Conservation (phyloP, 805 yeast genomes). For the Metschnikowia gruessii region DNA sequence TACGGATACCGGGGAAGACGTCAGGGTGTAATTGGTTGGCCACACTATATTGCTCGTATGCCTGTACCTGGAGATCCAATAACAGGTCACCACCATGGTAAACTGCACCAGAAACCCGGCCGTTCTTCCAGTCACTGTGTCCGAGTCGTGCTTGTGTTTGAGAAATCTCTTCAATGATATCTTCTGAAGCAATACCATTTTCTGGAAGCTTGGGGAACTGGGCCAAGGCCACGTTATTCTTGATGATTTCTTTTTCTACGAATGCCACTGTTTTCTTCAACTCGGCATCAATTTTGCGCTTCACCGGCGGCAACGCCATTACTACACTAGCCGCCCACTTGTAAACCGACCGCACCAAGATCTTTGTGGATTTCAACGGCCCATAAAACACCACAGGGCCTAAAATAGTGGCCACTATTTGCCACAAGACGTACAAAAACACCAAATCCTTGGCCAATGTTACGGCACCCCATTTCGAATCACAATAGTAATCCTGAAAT, state of each 20-base stretch:
- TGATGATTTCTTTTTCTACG: conserved; percentile 58
- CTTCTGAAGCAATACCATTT: conserved; percentile 49
- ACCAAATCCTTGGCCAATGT: conserved; percentile 23
- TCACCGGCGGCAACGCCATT: conserved; percentile 50
- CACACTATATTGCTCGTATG: conserved; percentile 73
- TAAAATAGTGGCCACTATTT: conserved; percentile 9
- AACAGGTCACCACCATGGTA: conserved; percentile 92
- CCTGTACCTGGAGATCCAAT: conserved; percentile 67
- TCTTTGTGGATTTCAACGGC: conserved; percentile 5
- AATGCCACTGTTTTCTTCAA: conserved; percentile 44
- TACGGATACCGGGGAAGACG: conserved; percentile 92
- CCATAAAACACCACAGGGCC: conserved; percentile 15
- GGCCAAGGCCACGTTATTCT: conserved; percentile 44
- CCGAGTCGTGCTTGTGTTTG: conserved; percentile 44
- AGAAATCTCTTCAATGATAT: conserved; percentile 52
- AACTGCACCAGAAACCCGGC: conserved; percentile 91
- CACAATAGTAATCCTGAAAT: conserved; percentile 2
- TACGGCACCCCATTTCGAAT: conserved; percentile 12
- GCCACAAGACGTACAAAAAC: conserved; percentile 19
- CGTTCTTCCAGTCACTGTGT: conserved; percentile 79
- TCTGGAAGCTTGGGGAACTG: conserved; percentile 56
- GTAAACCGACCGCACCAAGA: not conserved
- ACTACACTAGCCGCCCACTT: conserved; percentile 14
- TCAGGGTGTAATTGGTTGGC: conserved; percentile 97
- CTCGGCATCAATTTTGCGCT: conserved; percentile 57